These are phyloP conservation scores for Lotus japonicus DNA, from an alignment of 306 rosid genomes.

Conservation along the genomic window DNA sequence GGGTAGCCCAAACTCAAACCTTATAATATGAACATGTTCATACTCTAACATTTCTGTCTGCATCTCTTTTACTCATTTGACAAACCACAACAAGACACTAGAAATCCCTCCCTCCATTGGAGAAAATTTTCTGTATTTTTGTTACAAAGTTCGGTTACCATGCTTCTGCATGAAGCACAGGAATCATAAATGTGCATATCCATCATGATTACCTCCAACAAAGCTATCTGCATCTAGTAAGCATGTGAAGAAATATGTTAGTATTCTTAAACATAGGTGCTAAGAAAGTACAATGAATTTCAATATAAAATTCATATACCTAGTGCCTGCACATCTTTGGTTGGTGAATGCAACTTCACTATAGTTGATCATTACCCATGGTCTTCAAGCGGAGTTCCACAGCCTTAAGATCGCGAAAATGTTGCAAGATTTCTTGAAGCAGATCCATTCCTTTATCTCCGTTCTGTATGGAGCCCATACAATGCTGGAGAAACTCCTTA, in stretches of 20 bases:
- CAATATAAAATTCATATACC: constrained; percentile 10
- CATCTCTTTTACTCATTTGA: constrained; percentile 17
- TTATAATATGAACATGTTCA: neutral
- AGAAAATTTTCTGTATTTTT: neutral
- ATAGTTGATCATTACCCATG: constrained; percentile 29
- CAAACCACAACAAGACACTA: constrained; percentile 18
- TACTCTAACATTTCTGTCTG: neutral
- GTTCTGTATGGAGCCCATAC: constrained; percentile 55
- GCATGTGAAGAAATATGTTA: neutral
- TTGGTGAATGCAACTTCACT: constrained; percentile 24
- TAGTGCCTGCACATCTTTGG: neutral
- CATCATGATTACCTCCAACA: constrained; percentile 19
- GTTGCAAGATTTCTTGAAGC: constrained; percentile 68
- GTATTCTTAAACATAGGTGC: neutral
- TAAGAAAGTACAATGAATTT: neutral
- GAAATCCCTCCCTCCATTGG: constrained; percentile 27
- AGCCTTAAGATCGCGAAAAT: constrained; percentile 60
- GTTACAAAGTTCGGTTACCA: constrained; percentile 19
- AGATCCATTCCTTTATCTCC: constrained; percentile 66
- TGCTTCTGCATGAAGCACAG: neutral
- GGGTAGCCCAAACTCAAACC: constrained; percentile 11
- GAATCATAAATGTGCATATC: constrained; percentile 8
- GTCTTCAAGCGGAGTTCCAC: constrained; percentile 43
- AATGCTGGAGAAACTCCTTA: constrained; percentile 56
- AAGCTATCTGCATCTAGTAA: constrained; percentile 23